A percentile compares a stretch with the other conserved stretches of the same genome.
Conservation (phyloP, 129 eudicot species). For the sunflower (Helianthus annuus) region DNA sequence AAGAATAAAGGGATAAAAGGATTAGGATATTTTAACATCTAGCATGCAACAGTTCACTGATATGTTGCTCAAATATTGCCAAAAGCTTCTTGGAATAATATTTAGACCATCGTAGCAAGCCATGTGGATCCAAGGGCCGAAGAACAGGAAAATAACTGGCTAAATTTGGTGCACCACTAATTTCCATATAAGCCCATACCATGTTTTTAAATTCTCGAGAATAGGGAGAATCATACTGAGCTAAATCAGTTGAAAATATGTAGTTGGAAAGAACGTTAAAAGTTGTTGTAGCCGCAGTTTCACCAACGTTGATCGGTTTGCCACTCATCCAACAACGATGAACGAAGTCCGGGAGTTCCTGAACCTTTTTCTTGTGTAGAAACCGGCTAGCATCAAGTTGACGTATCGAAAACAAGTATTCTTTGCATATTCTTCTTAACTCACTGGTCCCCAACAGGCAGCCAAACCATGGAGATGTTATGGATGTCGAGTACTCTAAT, state of each 20-base stretch:
- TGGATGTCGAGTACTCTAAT: not conserved
- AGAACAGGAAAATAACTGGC: conserved; percentile 34
- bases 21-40: too few species aligned
- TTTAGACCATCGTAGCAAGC: not conserved
- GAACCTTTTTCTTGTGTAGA: conserved; percentile 27
- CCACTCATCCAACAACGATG: conserved; percentile 6
- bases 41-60: conserved; percentile 1
- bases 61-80: conserved; percentile 25
- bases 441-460: conserved; percentile 27
- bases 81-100: conserved; percentile 9
- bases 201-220: conserved; percentile 26
- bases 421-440: conserved; percentile 24
- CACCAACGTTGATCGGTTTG: conserved; percentile 21
- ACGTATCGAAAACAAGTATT: conserved; percentile 19
- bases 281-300: conserved; percentile 27
- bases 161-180: conserved; percentile 24
- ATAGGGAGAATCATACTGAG: conserved; percentile 13
- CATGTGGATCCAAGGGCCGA: conserved; percentile 26
- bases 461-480: conserved; percentile 23
- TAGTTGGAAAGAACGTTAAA: conserved; percentile 37
- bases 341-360: conserved; percentile 28
- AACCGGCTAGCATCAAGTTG: conserved; percentile 30
- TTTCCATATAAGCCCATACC: conserved; percentile 20
- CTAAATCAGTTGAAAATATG: conserved; percentile 32
- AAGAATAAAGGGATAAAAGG: too few species aligned